Evolutionary conservation across 352 stramenopile species (phyloP), one percentile per base, ranked within the genome.

Genomic region (Albugo candida): DNA sequence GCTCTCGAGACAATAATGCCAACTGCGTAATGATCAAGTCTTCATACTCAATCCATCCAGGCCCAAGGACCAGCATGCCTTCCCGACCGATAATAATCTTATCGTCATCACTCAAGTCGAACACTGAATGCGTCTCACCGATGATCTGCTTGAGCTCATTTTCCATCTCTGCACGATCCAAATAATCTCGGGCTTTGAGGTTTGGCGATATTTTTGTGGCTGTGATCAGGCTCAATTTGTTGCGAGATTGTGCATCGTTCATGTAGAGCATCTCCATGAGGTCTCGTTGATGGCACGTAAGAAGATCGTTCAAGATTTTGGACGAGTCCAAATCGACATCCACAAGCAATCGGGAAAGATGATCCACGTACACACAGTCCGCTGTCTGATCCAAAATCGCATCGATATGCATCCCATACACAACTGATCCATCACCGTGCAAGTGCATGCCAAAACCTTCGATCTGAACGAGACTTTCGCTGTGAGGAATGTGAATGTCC

Each of bases 191-290:
- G 10, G 91, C 92, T 8, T 87, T 89, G 1, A 97, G 67, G 59
- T 97, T 93, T 0, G 93, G 93, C 6, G 84, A 93, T 31, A 98
- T 97, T 42, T 95, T 86, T 47, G 91, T 92, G n/a, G 93, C 93
- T 18, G 95, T 97, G 42, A 98, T 94, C 16, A 98, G 57, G 49
- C 95, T 97, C 54, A 98, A 93, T 53, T 98, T 98, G 67, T 96
- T 96, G 21, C 93, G 65, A 37, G 94, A 95, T 14, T 67, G 58
- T 19, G 87, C 80, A 59, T 97, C 92, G 41, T 92, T 82, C 59
- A 97, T 92, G 55, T 97, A 98, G 11, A 98, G 74, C 56, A 97
- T 81, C 42, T 97, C 79, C 47, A 98, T 65, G 17, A 98, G 64
- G 12, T 79, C 69, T 41, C 91, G 69, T 62, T 98, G 93, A 54